Conservation (phyloP, 2,329 filamentous ascomycete genomes). For the Sphaerulina populicola region DNA sequence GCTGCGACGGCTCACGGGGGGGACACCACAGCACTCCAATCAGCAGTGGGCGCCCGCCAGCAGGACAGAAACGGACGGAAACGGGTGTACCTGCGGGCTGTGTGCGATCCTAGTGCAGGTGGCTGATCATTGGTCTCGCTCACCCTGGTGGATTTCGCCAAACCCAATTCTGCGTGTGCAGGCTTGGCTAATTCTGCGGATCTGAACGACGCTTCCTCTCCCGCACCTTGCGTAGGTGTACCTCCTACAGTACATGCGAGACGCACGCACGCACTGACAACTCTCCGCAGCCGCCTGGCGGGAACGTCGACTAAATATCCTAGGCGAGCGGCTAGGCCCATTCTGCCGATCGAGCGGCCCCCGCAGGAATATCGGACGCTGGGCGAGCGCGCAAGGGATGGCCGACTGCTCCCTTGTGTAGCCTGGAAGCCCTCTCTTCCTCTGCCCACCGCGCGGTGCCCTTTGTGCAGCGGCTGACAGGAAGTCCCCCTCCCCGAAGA, state of each 20-base stretch:
- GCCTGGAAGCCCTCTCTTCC: neutral
- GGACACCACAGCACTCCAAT: no score
- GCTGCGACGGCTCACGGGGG: no score
- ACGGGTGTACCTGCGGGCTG: constrained; percentile 2
- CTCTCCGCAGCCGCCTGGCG: neutral
- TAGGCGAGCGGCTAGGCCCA: neutral
- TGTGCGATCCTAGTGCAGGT: neutral
- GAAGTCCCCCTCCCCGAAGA: constrained; percentile 20
- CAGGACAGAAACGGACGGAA: neutral
- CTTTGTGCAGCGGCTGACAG: constrained; percentile 22
- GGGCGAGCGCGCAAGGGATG: constrained; percentile 17
- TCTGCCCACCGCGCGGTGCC: constrained; percentile 1
- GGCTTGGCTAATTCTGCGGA: neutral
- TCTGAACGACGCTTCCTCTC: neutral
- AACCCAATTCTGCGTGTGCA: neutral
- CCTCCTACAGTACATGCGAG: neutral
- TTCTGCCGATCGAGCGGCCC: constrained; percentile 5
- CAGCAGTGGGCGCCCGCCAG: no score
- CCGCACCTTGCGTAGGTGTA: neutral
- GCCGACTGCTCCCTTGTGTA: constrained; percentile 15
- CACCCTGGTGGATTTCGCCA: neutral
- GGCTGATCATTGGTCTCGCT: neutral
- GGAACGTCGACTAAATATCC: neutral
- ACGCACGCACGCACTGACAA: neutral
- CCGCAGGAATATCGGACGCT: constrained; percentile 6